Evolutionary conservation across 306 rosid genomes (phyloP), one percentile per base, ranked within the genome.

Genomic region (Chamaecrista fasciculata): DNA sequence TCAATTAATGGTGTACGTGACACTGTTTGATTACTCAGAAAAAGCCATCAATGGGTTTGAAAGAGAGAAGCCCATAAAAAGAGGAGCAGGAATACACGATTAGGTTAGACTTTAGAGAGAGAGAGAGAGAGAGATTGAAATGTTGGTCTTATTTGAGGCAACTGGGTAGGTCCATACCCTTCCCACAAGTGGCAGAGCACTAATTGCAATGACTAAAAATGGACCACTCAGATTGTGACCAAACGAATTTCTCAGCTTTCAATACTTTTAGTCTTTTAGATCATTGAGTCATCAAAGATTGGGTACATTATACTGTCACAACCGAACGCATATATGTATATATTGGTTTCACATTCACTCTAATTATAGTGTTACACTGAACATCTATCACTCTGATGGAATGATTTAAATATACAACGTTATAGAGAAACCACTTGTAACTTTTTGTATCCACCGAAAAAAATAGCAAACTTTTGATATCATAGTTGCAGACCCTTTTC

Each of bases 131-230:
- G 19, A 42, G 77, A 18, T 43, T 42, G 61, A 76, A 67, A 8
- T 55, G 61, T 48, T 33, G 8, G 51, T 16, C 62, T 67, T 47
- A 36, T 23, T 46, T 29, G 51, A 67, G 69, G 75, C 10, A 28
- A 68, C 53, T 59, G 79, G 79, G 73, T 68, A 68, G 85, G 81
- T 57, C 79, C 79, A 53, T 55, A 20, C 70, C 43, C 47, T 16
- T 71, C 59, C 75, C 59, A 60, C 51, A 74, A 2, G 46, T 74
- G 48, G 23, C 57, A 23, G 50, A 59, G 66, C 71, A 59, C 1
- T 39, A 74, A 59, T 67, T 49, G 1, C 60, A 0, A 9, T 58
- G 71, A 21, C 65, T 48, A 33, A 29, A 11, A 31, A 34, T 60
- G 78, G 55, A 58, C 70, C 36, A 62, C 56, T 61, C 73, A 56